A percentile compares a stretch with the other conserved stretches of the same genome.
phyloP scores from a whole-genome alignment of 176 grass and related monocot species.

The Hyparrhenia diplandra region DNA sequence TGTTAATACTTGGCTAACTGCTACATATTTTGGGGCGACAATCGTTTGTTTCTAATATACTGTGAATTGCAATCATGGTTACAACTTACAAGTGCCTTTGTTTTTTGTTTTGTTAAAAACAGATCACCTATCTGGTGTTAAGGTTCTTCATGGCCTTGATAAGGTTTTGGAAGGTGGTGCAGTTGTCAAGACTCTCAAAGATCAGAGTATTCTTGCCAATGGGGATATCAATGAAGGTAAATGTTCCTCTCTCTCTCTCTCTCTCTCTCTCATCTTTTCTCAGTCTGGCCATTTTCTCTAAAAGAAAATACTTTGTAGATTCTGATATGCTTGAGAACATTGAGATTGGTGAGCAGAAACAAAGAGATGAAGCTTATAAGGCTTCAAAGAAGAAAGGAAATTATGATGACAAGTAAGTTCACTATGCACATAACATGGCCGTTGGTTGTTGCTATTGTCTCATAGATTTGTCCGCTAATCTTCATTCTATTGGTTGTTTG shows the following conservation, averaged over 20 bases:
- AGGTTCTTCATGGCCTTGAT: conserved; percentile 95
- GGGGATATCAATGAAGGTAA: conserved; percentile 91
- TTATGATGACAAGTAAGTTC: conserved; percentile 77
- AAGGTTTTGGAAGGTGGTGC: conserved; percentile 93
- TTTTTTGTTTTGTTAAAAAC: background rate
- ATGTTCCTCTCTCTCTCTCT: background rate
- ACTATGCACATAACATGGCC: background rate
- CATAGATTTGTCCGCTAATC: background rate
- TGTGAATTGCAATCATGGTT: background rate
- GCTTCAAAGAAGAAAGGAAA: conserved; percentile 82
- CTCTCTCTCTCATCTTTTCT: background rate
- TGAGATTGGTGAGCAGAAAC: conserved; percentile 89
- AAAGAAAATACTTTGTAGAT: conserved; percentile 43
- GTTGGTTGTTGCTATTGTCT: background rate
- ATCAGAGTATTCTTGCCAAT: conserved; percentile 78
- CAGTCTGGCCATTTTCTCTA: conserved; percentile 26
- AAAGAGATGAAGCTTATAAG: conserved; percentile 70
- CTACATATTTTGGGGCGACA: background rate
- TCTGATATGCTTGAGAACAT: conserved; percentile 94
- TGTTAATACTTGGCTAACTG: background rate
- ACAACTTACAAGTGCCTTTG: conserved; percentile 23
- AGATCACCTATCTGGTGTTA: conserved; percentile 91
- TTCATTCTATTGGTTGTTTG: background rate
- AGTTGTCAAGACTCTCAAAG: conserved; percentile 93
- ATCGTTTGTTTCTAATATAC: background rate